Evolutionary conservation across 805 yeast species (phyloP), one percentile per base, ranked within the genome.

Genomic region (Candida ovalis): DNA sequence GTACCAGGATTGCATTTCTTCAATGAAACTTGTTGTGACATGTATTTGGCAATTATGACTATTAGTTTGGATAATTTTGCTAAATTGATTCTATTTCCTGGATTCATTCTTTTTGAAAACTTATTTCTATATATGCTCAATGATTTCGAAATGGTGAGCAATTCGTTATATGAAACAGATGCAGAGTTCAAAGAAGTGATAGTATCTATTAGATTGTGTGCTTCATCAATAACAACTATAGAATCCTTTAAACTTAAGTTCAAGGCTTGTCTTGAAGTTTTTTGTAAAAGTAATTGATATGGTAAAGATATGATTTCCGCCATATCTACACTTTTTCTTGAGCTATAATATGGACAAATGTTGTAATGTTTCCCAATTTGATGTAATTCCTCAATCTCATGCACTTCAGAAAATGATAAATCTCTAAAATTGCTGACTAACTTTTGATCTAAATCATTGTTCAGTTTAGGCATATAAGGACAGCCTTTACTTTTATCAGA

Each of bases 251-350:
- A 58, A 37, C 82, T 74, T 5, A 91, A 60, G 1, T 79, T 78
- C 39, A 90, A 60, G 0, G 81, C 70, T 4, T 74, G 73, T 55
- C 97, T 71, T 0, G 94, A 70, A 7, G 73, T 70, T 12, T 74
- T 74, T 51, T 84, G 86, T 0, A 88, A 68, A 13, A 91, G 63
- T 52, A 88, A 71, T 57, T 90, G 97, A 57, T 91, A 91, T 0
- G 98, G 97, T 39, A 92, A 69, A 0, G 97, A 82, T 1, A 91
- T 73, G 0, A 91, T 80, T 56, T 91, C 98, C 0, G 89, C 77
- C 17, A 71, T 55, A 1, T 76, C 74, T 1, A 80, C 59, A 2
- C 82, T 80, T 6, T 72, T 73, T 35, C 96, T 71, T 0, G 82
- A 71, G 0, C 89, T 82, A 59, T 91, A 91, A 63, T 91, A 92